Percentiles rank a stretch among this genome's conserved stretches.
These are phyloP conservation scores for Licmophora abbreviata DNA, from an alignment of 108 stramenopile genomes.

Conservation along the genomic window DNA sequence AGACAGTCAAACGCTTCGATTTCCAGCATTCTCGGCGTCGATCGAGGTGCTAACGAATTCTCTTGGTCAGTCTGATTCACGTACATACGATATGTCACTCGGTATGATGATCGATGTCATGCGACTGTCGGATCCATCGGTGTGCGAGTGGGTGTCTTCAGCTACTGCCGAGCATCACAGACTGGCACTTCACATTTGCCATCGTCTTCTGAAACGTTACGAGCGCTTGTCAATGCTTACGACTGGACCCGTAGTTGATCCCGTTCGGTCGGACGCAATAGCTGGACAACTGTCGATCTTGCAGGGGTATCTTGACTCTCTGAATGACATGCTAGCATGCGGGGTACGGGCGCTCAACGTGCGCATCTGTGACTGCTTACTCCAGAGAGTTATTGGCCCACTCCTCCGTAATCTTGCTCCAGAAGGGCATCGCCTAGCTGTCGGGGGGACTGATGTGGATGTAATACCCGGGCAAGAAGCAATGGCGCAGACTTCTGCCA, in stretches of 20 bases:
- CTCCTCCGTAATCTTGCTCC: conserved; percentile 40
- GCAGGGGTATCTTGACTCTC: conserved; percentile 54
- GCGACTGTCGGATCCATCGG: conserved; percentile 34
- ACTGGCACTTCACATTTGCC: conserved; percentile 30
- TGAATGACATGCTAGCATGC: conserved; percentile 73
- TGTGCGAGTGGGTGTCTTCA: conserved; percentile 42
- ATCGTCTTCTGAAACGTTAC: conserved; percentile 27
- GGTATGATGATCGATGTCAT: conserved; percentile 59
- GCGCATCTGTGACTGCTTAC: conserved; percentile 55
- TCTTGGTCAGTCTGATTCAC: conserved; percentile 46
- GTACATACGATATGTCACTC: conserved; percentile 51
- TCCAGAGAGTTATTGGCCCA: conserved; percentile 45
- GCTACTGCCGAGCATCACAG: conserved; percentile 13
- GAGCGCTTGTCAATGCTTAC: conserved; percentile 20
- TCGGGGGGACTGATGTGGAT: conserved; percentile 29
- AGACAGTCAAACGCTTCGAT: conserved; percentile 12
- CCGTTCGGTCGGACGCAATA: conserved; percentile 40
- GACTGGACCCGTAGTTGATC: conserved; percentile 48
- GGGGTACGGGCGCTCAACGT: conserved; percentile 63
- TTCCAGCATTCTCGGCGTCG: conserved; percentile 63
- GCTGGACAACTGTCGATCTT: conserved; percentile 36
- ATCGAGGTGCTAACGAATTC: conserved; percentile 45
- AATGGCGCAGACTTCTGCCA: conserved; percentile 29
- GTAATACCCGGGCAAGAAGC: conserved; percentile 42
- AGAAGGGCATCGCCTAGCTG: conserved; percentile 9